Evolutionary conservation across 2,329 filamentous ascomycete genomes (phyloP).

Genomic region (Hyphodiscus sp.): DNA sequence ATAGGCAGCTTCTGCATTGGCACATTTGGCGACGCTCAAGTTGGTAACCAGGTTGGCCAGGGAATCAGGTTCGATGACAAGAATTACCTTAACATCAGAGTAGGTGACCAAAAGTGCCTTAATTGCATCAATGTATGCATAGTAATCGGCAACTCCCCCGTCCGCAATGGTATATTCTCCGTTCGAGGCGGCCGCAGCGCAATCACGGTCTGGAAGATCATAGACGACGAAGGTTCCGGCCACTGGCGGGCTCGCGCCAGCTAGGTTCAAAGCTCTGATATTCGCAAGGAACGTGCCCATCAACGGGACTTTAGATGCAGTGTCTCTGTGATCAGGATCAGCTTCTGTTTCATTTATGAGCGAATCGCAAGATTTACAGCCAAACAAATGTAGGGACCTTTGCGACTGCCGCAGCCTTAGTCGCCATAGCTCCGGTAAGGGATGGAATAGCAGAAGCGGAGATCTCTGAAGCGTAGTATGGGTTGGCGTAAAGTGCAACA

Average conservation of each 20-base stretch:
- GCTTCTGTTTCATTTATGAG: background rate
- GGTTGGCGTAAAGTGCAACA: conserved; percentile 43
- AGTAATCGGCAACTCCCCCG: conserved; percentile 41
- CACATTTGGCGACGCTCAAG: conserved; percentile 45
- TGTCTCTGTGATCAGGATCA: conserved; percentile 30
- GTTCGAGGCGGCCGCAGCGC: conserved; percentile 56
- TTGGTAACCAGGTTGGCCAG: conserved; percentile 59
- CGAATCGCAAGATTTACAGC: conserved; percentile 35
- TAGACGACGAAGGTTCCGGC: conserved; percentile 53
- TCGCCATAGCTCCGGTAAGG: conserved; percentile 47
- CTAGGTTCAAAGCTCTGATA: conserved; percentile 40
- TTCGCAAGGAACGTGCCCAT: conserved; percentile 42
- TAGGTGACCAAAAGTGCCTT: conserved; percentile 45
- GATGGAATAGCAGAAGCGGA: conserved; percentile 53
- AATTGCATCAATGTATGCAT: conserved; percentile 49
- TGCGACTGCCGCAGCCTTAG: conserved; percentile 42
- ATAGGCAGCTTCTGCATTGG: conserved; percentile 47
- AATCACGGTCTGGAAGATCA: conserved; percentile 57
- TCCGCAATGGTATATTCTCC: conserved; percentile 53
- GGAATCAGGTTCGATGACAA: conserved; percentile 54
- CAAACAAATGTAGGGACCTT: conserved; percentile 46
- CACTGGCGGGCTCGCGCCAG: conserved; percentile 39
- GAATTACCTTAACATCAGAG: conserved; percentile 42
- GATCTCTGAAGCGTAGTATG: conserved; percentile 47
- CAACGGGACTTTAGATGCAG: conserved; percentile 40